phyloP scores from a whole-genome alignment of 2,329 filamentous ascomycete genomes.

The Nemania serpens region DNA sequence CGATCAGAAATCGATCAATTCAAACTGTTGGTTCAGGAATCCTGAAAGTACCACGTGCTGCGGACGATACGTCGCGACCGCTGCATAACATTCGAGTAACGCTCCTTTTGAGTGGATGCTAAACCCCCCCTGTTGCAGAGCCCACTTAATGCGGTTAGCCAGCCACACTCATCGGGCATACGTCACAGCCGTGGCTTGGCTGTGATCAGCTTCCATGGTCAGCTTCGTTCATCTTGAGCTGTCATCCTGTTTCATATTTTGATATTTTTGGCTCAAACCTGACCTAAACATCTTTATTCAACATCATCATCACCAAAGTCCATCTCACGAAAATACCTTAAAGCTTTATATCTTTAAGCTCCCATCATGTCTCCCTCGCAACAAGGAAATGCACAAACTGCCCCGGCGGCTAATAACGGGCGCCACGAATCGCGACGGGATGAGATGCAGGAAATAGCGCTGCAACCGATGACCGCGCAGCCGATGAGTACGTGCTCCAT shows the following conservation, averaged over 20 bases:
- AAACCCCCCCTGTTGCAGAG: not conserved
- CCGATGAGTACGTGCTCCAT: conserved; percentile 23
- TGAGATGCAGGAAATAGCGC: conserved; percentile 25
- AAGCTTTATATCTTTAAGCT: not conserved
- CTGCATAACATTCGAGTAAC: no score
- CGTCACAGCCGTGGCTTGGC: conserved; percentile 13
- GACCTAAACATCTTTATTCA: conserved; percentile 1
- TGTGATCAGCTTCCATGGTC: not conserved
- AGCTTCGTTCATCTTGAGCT: not conserved
- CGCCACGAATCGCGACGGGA: conserved; percentile 16
- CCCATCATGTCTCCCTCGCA: conserved; percentile 24
- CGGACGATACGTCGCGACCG: no score
- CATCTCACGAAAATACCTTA: not conserved
- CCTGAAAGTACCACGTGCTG: no score
- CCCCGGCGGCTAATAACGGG: conserved; percentile 5
- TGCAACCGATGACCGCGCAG: conserved; percentile 23
- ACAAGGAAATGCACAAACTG: conserved; percentile 8
- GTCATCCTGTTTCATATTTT: no score
- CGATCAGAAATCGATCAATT: no score
- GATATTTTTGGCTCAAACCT: not conserved
- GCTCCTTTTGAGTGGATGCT: no score
- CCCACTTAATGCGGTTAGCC: not conserved
- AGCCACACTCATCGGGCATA: not conserved
- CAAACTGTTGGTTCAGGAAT: no score
- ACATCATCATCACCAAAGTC: not conserved